Evolutionary conservation across 306 rosid species (phyloP).

Genomic region (Cicer yamashitae): DNA sequence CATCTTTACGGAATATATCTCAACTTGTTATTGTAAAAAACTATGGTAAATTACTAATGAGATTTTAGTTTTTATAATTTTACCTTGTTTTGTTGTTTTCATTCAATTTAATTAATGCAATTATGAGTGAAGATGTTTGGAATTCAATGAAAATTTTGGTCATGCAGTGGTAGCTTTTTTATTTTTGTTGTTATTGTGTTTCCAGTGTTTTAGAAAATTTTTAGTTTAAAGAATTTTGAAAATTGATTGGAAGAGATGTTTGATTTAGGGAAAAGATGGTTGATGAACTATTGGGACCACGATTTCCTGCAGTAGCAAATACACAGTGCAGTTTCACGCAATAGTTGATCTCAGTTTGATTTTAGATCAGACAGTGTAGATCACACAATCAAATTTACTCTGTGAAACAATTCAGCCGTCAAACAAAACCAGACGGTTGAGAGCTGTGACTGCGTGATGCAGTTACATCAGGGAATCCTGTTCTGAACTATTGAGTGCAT

Average conservation of each 20-base stretch:
- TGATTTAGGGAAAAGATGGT: conserved; percentile 13
- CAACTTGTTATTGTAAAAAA: conserved; percentile 59
- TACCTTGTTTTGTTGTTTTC: conserved; percentile 3
- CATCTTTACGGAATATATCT: conserved; percentile 70
- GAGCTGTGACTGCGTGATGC: no score
- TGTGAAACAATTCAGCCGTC: no score
- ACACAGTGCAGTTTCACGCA: no score
- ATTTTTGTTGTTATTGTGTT: background rate
- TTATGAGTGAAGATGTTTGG: background rate
- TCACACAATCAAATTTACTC: no score
- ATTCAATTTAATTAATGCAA: conserved; percentile 7
- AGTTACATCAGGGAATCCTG: no score
- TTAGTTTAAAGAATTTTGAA: conserved; percentile 2
- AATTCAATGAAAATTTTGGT: background rate
- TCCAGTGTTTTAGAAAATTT: conserved; percentile 13
- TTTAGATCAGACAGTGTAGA: no score
- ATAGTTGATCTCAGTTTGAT: no score
- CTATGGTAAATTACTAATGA: conserved; percentile 53
- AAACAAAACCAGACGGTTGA: no score
- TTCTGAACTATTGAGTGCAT: background rate
- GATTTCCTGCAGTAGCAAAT: no score
- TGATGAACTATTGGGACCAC: background rate
- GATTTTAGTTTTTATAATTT: background rate
- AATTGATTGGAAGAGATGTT: conserved; percentile 28
- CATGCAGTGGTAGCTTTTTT: background rate